Evolutionary conservation across 805 yeast genomes (phyloP).

Genomic region (Candida anglica): DNA sequence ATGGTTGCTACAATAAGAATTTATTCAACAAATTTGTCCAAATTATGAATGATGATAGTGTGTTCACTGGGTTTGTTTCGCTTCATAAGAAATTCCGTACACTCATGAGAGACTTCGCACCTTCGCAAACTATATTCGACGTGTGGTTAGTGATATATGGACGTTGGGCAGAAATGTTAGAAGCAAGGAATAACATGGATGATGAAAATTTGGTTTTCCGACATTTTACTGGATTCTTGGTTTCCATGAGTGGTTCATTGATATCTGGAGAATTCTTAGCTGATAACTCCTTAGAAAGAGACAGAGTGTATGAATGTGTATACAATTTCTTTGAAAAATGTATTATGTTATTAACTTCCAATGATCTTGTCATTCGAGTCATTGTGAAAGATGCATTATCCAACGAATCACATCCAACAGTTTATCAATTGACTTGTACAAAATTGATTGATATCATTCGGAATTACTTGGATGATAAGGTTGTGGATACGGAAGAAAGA

Average conservation of each 20-base stretch:
- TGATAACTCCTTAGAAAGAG: constrained; percentile 12
- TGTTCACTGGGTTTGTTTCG: constrained; percentile 70
- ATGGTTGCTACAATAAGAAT: constrained; percentile 11
- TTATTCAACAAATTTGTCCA: constrained; percentile 22
- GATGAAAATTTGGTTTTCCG: constrained; percentile 50
- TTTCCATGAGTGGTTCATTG: constrained; percentile 66
- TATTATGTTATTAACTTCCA: constrained; percentile 44
- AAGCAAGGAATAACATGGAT: constrained; percentile 16
- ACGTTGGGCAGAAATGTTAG: constrained; percentile 41
- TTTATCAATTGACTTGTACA: constrained; percentile 45
- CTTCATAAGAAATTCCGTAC: constrained; percentile 61
- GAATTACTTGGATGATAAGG: constrained; percentile 22
- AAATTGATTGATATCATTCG: constrained; percentile 38
- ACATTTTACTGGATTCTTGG: constrained; percentile 69
- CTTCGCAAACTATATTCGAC: constrained; percentile 27
- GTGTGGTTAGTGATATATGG: constrained; percentile 46
- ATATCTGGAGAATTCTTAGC: constrained; percentile 27
- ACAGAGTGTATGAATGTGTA: constrained; percentile 31
- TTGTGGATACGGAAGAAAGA: constrained; percentile 22
- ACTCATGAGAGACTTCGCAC: constrained; percentile 21
- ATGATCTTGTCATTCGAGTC: constrained; percentile 57
- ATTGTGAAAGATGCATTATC: constrained; percentile 69
- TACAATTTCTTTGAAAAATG: constrained; percentile 50
- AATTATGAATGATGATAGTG: constrained; percentile 49
- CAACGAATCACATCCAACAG: constrained; percentile 57